Evolutionary conservation across 1,284 basidiomycete genomes (phyloP).

Genomic region (Xanthoconium separans): DNA sequence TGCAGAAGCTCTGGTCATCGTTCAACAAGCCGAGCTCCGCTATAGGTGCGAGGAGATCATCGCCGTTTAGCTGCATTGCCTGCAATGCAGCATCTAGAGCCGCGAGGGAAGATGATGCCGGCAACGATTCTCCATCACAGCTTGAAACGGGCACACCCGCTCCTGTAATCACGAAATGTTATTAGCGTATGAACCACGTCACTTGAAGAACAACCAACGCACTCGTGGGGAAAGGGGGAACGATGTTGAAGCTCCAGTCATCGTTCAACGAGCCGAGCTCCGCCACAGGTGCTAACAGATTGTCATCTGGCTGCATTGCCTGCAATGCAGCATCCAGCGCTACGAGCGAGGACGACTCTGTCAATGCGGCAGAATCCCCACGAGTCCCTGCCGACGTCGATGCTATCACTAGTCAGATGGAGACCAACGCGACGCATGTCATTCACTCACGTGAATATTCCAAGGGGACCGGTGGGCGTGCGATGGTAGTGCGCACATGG

Average conservation of each 20-base stretch:
- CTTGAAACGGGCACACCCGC: background rate
- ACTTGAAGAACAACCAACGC: background rate
- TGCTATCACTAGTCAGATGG: conserved; percentile 11
- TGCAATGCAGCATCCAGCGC: conserved; percentile 13
- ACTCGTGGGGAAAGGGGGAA: background rate
- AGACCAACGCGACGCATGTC: background rate
- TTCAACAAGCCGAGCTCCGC: no score
- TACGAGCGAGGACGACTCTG: conserved; percentile 11
- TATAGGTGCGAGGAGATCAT: no score
- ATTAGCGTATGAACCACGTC: background rate
- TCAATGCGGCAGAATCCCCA: conserved; percentile 2
- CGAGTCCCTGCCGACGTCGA: background rate
- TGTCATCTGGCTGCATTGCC: background rate
- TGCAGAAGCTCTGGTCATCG: no score
- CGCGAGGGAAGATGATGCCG: no score
- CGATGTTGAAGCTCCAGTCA: conserved; percentile 12
- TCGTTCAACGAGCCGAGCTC: background rate
- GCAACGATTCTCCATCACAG: no score
- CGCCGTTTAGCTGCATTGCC: no score
- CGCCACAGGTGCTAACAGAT: conserved; percentile 2
- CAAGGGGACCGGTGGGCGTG: background rate
- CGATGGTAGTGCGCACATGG: background rate
- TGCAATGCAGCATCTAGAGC: no score
- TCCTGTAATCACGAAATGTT: background rate
- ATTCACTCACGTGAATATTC: conserved; percentile 12